Evolutionary conservation across 2,329 filamentous ascomycete species (phyloP).

Genomic region (Penicillium sp.): DNA sequence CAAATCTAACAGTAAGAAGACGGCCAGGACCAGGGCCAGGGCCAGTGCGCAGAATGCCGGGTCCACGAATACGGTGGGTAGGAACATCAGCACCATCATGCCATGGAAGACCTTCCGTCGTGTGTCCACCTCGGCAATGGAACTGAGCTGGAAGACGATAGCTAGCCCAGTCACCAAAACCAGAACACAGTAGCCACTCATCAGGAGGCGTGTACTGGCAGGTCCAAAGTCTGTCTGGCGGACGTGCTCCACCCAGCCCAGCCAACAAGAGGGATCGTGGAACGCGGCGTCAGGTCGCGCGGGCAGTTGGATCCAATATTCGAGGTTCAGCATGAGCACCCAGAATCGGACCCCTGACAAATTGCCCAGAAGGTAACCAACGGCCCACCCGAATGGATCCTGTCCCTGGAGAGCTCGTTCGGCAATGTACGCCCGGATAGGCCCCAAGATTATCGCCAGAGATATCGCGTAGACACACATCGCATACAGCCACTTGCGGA

Average conservation of each 20-base stretch:
- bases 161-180: slow-evolving; percentile 72
- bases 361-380: slow-evolving; percentile 86
- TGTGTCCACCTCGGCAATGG: slow-evolving; percentile 88
- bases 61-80: slow-evolving; percentile 84
- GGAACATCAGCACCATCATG: slow-evolving; percentile 95
- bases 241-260: slow-evolving; percentile 67
- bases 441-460: slow-evolving; percentile 65
- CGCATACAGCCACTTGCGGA: slow-evolving; percentile 83
- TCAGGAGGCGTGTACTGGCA: slow-evolving; percentile 77
- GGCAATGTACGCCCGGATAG: slow-evolving; percentile 70
- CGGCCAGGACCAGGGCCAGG: slow-evolving; percentile 73
- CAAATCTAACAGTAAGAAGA: slow-evolving; percentile 87
- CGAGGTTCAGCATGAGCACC: slow-evolving; percentile 68
- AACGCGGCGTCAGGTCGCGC: slow-evolving; percentile 36
- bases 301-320: slow-evolving; percentile 75
- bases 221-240: slow-evolving; percentile 67
- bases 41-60: slow-evolving; percentile 80
- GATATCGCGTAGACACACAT: slow-evolving; percentile 73
- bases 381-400: slow-evolving; percentile 89
- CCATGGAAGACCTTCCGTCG: slow-evolving; percentile 96
- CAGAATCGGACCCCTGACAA: slow-evolving; percentile 70
- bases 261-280: slow-evolving; percentile 46
- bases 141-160: slow-evolving; percentile 72
- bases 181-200: slow-evolving; percentile 71
- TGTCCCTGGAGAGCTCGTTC: slow-evolving; percentile 66